phyloP scores from a whole-genome alignment of 75 land plant genomes.

The Selaginella moellendorffii region DNA sequence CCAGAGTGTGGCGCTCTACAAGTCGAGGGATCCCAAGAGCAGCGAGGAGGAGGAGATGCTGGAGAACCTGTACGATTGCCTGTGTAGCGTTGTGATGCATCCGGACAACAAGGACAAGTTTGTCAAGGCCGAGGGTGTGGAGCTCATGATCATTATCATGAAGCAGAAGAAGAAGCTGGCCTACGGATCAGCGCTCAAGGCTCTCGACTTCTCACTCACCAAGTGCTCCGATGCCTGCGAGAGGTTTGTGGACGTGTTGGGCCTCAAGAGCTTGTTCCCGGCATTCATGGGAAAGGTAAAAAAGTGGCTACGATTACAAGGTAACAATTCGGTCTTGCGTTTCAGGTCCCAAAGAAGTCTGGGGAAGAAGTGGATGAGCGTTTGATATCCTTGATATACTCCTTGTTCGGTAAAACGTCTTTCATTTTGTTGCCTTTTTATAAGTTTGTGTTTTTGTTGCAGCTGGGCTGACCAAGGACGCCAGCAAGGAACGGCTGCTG shows the following conservation, averaged over 20 bases:
- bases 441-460: conserved; percentile 1
- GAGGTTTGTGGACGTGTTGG: conserved; percentile 93
- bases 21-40: conserved; percentile 80
- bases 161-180: conserved; percentile 95
- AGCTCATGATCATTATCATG: conserved; percentile 98
- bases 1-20: conserved; percentile 89
- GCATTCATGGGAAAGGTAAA: conserved; percentile 99
- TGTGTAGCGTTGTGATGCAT: conserved; percentile 96
- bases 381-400: conserved; percentile 66
- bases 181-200: conserved; percentile 81
- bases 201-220: conserved; percentile 92
- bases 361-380: conserved; percentile 93
- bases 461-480: conserved; percentile 77
- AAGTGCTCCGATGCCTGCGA: conserved; percentile 89
- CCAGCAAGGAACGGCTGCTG: conserved; percentile 77
- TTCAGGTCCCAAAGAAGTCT: conserved; percentile 53
- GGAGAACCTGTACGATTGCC: conserved; percentile 91
- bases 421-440: not conserved
- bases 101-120: conserved; percentile 96
- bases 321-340: too few species aligned
- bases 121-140: conserved; percentile 93
- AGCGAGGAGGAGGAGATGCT: conserved; percentile 94
- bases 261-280: conserved; percentile 86
- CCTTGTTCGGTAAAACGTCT: conserved; percentile 75
- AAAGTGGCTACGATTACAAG: too few species aligned